Conservation (phyloP, 164 flowering plant genomes). For the Kingdonia uniflora region DNA sequence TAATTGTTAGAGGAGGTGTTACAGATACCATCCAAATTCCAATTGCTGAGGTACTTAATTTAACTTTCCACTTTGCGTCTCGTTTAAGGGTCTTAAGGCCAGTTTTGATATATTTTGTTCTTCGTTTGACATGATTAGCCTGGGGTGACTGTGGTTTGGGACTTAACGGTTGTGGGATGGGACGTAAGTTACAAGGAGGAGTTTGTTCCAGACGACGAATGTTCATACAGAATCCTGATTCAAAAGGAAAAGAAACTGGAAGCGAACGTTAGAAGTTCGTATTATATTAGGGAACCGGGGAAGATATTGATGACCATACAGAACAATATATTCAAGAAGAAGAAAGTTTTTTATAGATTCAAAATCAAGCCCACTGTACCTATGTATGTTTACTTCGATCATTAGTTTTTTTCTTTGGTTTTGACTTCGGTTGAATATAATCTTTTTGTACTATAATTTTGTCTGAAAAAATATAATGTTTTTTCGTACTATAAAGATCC, state of each 20-base stretch:
- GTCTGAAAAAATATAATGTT: too few relatives aligned
- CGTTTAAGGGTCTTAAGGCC: too few relatives aligned
- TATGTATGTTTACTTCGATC: too few relatives aligned
- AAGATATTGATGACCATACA: slow-evolving; percentile 44
- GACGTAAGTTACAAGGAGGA: slow-evolving; percentile 75
- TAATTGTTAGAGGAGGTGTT: slow-evolving; percentile 23
- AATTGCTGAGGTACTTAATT: slow-evolving; percentile 30
- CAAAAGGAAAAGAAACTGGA: slow-evolving; percentile 31
- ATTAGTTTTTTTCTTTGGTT: too few relatives aligned
- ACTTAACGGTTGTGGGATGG: slow-evolving; percentile 48
- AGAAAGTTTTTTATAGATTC: slow-evolving; percentile 42
- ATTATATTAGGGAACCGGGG: slow-evolving; percentile 68
- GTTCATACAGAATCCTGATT: slow-evolving; percentile 52
- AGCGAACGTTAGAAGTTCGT: slow-evolving; percentile 44
- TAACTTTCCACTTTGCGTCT: too few relatives aligned
- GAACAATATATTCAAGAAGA: slow-evolving; percentile 43
- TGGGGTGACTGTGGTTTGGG: slow-evolving; percentile 60
- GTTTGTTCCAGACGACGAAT: slow-evolving; percentile 71
- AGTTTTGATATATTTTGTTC: too few relatives aligned
- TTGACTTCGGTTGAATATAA: too few relatives aligned
- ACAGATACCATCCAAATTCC: slow-evolving; percentile 39
- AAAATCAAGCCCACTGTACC: slow-evolving; percentile 48
- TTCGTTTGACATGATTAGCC: slow-evolving; percentile 22
- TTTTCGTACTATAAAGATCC: too few relatives aligned
- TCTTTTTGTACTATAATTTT: too few relatives aligned